Percentiles rank a stretch among this genome's conserved stretches.
phyloP scores from a whole-genome alignment of 2,329 filamentous ascomycete genomes.

The Fusarium nygamai region DNA sequence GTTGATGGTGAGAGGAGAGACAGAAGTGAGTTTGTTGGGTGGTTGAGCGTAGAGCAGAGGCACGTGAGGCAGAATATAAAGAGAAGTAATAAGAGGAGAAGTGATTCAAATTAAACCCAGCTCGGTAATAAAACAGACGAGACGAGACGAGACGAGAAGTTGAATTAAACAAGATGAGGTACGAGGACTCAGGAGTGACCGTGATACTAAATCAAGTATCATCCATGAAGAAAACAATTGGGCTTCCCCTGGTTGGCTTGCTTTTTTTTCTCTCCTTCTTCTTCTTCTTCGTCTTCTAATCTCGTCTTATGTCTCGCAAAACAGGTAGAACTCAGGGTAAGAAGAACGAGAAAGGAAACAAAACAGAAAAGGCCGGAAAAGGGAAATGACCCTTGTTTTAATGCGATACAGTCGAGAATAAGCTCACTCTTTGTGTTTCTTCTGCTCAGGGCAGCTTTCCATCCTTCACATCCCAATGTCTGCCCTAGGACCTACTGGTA shows the following conservation, averaged over 20 bases:
- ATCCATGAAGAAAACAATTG: conserved; percentile 6
- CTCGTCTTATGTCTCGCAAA: conserved; percentile 24
- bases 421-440: conserved; percentile 4
- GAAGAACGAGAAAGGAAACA: not conserved
- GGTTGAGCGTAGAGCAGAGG: not conserved
- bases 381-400: conserved; percentile 7
- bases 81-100: not conserved
- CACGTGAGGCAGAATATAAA: not conserved
- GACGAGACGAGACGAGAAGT: conserved; percentile 10
- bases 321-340: not conserved
- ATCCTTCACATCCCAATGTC: not conserved
- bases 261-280: not conserved
- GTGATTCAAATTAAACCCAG: not conserved
- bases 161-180: conserved; percentile 23
- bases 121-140: conserved; percentile 17
- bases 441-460: not conserved
- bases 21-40: not conserved
- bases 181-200: conserved; percentile 21
- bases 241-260: conserved; percentile 7
- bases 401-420: not conserved
- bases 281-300: conserved; percentile 5
- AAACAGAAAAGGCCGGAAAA: not conserved
- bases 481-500: not conserved
- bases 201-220: conserved; percentile 30
- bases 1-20: not conserved